Evolutionary conservation across 73 alveolate genomes (phyloP).

Genomic region (Stentor roeselii): DNA sequence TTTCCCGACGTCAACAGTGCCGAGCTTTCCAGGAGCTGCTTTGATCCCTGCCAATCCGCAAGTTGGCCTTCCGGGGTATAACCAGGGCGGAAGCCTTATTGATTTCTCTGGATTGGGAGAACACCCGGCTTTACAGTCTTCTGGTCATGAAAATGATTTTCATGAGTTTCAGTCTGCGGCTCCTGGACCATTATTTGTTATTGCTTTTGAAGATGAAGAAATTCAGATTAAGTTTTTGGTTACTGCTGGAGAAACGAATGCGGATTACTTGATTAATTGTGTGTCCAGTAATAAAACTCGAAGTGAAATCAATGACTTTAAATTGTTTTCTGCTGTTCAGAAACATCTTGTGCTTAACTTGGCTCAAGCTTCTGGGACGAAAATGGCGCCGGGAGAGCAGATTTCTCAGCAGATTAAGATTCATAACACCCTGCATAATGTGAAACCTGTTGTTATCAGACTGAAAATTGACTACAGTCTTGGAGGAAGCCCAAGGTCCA

Average conservation of each 20-base stretch:
- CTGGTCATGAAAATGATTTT: background rate
- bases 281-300: conserved; percentile 36
- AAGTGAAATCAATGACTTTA: conserved; percentile 30
- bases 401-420: conserved; percentile 53
- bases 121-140: too few relatives aligned
- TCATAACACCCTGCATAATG: conserved; percentile 43
- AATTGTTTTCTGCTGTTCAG: conserved; percentile 54
- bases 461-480: conserved; percentile 44
- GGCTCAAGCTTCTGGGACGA: conserved; percentile 34
- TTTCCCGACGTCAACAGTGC: background rate
- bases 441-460: conserved; percentile 40
- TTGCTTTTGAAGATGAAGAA: conserved; percentile 49
- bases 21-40: background rate
- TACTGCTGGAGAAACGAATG: conserved; percentile 30
- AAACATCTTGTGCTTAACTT: conserved; percentile 51
- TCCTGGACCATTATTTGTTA: background rate
- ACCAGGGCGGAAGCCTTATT: background rate
- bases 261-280: conserved; percentile 34
- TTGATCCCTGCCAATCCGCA: conserved; percentile 1
- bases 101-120: background rate
- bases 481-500: background rate
- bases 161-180: background rate
- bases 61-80: too few relatives aligned
- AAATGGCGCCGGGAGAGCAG: conserved; percentile 35
- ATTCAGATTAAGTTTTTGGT: conserved; percentile 32